Base-by-base conservation (phyloP, 148 eudicot genomes). In the Bassia scoparia region DNA sequence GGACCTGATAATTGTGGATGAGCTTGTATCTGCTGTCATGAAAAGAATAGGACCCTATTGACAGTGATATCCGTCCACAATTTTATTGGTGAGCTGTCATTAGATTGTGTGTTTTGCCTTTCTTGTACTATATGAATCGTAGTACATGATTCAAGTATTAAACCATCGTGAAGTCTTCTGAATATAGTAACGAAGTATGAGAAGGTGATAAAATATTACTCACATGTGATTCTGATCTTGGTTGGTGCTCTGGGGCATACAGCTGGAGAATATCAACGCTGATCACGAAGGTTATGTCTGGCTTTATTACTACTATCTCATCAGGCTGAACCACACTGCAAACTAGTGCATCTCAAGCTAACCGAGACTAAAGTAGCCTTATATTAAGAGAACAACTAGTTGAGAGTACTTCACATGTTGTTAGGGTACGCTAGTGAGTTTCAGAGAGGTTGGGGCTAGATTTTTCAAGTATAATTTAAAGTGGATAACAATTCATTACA, bases 121-220 rank as follows among this genome's bases (percentile, higher is more conserved):
- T 62, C 34, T 30, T 16, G 34, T 15, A 38, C n/a, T 26, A 17
- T 48, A 20, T 54, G 43, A 41, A 50, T 17, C 34, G 14, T 54
- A 24, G n/a, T 43, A 33, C 52, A 15, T 66, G 33, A 18, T 41
- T 66, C n/a, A n/a, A n/a, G n/a, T n/a, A n/a, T n/a, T n/a, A n/a
- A n/a, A n/a, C n/a, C n/a, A n/a, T n/a, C n/a, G n/a, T n/a, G n/a
- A n/a, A n/a, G n/a, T n/a, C n/a, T n/a, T n/a, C 34, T 26, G 1
- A 44, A 76, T 67, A 37, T 56, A 21, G 46, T 17, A 35, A 71
- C 77, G 69, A 70, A 95, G 98, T 95, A 91, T 78, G 97, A 89
- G 98, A 95, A 84, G 87, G 90, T 69, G 98, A 95, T 79, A 89
- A 84, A 81, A 96, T 95, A 59, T 83, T 89, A 66, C 96, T 95